A percentile compares a stretch with the other conserved stretches of the same genome.
These are phyloP conservation scores for Didymella arachidicola DNA, from an alignment of 2,329 filamentous ascomycete genomes.

Conservation along the genomic window DNA sequence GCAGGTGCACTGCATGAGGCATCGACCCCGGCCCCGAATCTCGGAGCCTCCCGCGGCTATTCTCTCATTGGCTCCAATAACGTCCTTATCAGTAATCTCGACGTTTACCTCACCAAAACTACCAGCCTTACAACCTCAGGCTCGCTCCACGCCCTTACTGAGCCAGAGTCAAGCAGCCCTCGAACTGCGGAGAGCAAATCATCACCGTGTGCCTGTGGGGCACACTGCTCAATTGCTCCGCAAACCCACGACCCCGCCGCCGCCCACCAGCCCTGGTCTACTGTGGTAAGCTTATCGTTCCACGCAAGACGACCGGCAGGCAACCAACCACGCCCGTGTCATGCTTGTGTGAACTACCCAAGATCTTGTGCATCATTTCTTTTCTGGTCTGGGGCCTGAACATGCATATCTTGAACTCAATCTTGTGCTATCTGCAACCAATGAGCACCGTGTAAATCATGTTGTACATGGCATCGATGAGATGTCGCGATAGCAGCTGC, in stretches of 20 bases:
- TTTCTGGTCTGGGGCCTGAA: slow-evolving; percentile 16
- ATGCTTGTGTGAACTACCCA: slow-evolving; percentile 4
- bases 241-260: slow-evolving; percentile 20
- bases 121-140: slow-evolving; percentile 5
- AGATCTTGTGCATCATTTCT: slow-evolving; percentile 15
- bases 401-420: slow-evolving; percentile 10
- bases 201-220: background rate
- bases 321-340: slow-evolving; percentile 5
- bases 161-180: background rate
- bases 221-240: slow-evolving; percentile 13
- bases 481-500: slow-evolving; percentile 28
- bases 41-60: slow-evolving; percentile 9
- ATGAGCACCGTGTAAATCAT: slow-evolving; percentile 19
- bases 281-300: slow-evolving; percentile 37
- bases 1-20: slow-evolving; percentile 9
- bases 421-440: slow-evolving; percentile 34
- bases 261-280: slow-evolving; percentile 9
- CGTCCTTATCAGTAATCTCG: slow-evolving; percentile 34
- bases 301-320: slow-evolving; percentile 21
- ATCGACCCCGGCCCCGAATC: slow-evolving; percentile 16
- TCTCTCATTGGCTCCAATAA: slow-evolving; percentile 22
- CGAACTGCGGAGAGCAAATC: slow-evolving; percentile 22
- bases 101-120: slow-evolving; percentile 35
- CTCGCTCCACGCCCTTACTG: slow-evolving; percentile 29
- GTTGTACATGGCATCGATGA: slow-evolving; percentile 10